Evolutionary conservation across 2,329 filamentous ascomycete species (phyloP).

Genomic region (Aspergillus brasiliensis): DNA sequence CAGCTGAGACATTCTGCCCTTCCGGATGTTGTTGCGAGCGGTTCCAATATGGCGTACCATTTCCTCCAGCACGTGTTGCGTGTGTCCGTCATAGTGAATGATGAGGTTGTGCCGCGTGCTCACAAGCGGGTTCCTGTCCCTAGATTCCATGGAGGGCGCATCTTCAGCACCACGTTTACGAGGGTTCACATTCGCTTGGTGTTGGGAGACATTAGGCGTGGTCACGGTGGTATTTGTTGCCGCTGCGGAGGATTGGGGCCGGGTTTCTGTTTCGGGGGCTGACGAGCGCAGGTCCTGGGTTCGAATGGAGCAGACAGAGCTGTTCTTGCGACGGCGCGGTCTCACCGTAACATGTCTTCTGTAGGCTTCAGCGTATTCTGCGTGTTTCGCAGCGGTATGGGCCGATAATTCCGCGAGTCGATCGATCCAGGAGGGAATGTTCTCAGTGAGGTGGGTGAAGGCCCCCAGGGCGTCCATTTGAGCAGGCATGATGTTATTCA

Average conservation of each 20-base stretch:
- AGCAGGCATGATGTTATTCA: constrained; percentile 13
- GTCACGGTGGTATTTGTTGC: neutral
- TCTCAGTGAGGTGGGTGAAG: constrained; percentile 48
- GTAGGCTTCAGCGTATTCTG: constrained; percentile 48
- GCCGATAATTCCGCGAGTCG: constrained; percentile 45
- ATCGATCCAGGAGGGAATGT: constrained; percentile 48
- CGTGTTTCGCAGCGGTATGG: constrained; percentile 44
- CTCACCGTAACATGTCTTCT: constrained; percentile 34
- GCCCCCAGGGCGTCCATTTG: constrained; percentile 48
- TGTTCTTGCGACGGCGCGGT: constrained; percentile 42
- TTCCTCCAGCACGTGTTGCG: constrained; percentile 79
- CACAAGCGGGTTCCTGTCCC: constrained; percentile 53
- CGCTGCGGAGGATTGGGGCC: constrained; percentile 3
- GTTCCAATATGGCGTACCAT: constrained; percentile 79
- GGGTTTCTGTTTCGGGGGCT: neutral
- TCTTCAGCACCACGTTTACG: constrained; percentile 41
- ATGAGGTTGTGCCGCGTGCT: constrained; percentile 75
- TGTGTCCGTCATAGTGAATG: constrained; percentile 88
- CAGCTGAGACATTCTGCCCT: constrained; percentile 66
- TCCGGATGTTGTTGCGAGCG: constrained; percentile 80
- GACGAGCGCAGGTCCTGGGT: constrained; percentile 27
- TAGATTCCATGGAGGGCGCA: constrained; percentile 34
- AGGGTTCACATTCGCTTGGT: constrained; percentile 25
- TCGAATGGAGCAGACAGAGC: constrained; percentile 47
- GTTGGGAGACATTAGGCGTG: constrained; percentile 14